Conservation (phyloP, 2,329 filamentous ascomycete genomes). For the Rutstroemia sp. region DNA sequence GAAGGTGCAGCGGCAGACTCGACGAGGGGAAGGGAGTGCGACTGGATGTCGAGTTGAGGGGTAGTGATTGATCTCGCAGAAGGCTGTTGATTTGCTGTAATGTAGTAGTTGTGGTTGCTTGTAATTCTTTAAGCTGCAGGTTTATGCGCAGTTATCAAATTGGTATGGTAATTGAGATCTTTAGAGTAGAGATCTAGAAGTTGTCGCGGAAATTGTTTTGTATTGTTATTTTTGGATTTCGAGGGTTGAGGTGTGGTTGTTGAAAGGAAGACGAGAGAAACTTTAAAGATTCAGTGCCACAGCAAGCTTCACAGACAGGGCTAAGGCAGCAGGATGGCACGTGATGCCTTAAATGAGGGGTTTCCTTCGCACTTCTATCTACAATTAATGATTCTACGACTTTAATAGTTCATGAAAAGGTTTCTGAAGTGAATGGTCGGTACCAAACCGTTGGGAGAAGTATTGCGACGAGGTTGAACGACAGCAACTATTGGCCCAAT, state of each 20-base stretch:
- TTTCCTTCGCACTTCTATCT: too few species aligned
- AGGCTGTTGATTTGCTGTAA: not conserved
- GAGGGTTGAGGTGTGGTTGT: not conserved
- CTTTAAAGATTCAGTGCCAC: slow-evolving; percentile 4
- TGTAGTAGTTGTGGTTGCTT: slow-evolving; percentile 2
- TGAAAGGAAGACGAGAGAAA: slow-evolving; percentile 8
- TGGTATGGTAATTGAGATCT: slow-evolving; percentile 9
- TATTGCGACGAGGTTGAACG: too few species aligned
- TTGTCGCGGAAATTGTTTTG: not conserved
- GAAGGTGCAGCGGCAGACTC: not conserved
- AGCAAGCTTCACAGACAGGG: slow-evolving; percentile 2
- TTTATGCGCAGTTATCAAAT: slow-evolving; percentile 15
- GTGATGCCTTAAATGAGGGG: too few species aligned
- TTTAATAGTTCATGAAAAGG: too few species aligned
- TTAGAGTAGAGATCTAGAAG: not conserved
- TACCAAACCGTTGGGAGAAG: too few species aligned
- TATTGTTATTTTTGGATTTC: not conserved
- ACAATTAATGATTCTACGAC: too few species aligned
- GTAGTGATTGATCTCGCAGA: slow-evolving; percentile 1
- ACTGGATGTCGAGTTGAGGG: slow-evolving; percentile 8
- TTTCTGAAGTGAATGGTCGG: too few species aligned
- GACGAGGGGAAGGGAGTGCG: not conserved
- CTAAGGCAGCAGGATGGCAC: not conserved
- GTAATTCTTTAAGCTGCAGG: slow-evolving; percentile 7
- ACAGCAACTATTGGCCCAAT: too few species aligned